Percentiles rank a stretch among this genome's conserved stretches.
phyloP scores from a whole-genome alignment of 805 yeast genomes.

The Yamadazyma akitaensis region DNA sequence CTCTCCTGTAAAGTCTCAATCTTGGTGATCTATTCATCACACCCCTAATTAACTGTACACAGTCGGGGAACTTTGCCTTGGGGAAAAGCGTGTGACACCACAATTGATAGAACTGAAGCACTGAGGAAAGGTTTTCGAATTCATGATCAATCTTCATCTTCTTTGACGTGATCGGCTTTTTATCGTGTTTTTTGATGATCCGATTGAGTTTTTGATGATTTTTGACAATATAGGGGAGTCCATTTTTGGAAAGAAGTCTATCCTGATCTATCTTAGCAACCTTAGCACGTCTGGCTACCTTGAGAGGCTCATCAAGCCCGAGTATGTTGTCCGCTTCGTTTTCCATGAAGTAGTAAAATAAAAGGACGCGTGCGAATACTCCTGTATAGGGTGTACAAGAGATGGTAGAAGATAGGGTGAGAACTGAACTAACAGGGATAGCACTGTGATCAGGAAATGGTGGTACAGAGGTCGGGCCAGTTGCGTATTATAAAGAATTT shows the following conservation, averaged over 20 bases:
- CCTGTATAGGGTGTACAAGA: not conserved
- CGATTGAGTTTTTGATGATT: conserved; percentile 27
- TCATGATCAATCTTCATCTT: conserved; percentile 30
- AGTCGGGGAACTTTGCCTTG: conserved; percentile 72
- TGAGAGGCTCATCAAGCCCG: conserved; percentile 30
- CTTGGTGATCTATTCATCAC: conserved; percentile 44
- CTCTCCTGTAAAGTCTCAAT: conserved; percentile 31
- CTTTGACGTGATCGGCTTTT: conserved; percentile 12
- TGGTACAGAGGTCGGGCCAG: no score
- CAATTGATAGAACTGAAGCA: conserved; percentile 41
- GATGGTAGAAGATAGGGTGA: not conserved
- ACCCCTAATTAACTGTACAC: conserved; percentile 50
- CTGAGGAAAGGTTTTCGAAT: conserved; percentile 30
- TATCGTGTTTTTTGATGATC: conserved; percentile 28
- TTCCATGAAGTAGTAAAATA: not conserved
- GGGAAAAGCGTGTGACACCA: conserved; percentile 64
- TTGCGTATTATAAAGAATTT: no score
- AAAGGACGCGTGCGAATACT: not conserved
- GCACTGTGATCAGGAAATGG: no score
- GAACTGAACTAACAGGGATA: no score
- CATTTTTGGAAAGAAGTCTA: conserved; percentile 32
- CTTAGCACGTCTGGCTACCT: conserved; percentile 28
- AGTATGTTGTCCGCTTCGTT: not conserved
- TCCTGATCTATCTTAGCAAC: conserved; percentile 39
- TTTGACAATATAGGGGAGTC: conserved; percentile 30